A percentile compares a stretch with the other conserved stretches of the same genome.
These are phyloP conservation scores for Solanum ahanhuiri DNA, from an alignment of 257 asterid genomes.

Conservation along the genomic window DNA sequence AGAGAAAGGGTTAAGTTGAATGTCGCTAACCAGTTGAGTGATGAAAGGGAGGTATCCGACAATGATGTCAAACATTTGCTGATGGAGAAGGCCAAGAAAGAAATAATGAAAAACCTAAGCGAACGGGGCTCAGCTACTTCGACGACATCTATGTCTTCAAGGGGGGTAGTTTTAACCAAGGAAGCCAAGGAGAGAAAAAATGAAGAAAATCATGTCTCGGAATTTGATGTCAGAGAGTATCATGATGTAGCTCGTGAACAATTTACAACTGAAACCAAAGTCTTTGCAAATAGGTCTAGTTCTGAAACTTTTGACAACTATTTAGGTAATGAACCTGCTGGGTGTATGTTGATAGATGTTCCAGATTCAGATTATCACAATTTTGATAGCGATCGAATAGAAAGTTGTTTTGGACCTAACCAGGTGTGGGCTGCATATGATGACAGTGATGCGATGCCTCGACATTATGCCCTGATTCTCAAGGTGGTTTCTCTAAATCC, in stretches of 20 bases:
- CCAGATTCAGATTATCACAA: constrained; percentile 43
- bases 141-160: constrained; percentile 10
- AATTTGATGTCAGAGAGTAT: constrained; percentile 3
- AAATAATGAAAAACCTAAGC: constrained; percentile 24
- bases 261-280: constrained; percentile 7
- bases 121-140: constrained; percentile 15
- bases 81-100: constrained; percentile 48
- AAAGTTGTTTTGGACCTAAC: constrained; percentile 33
- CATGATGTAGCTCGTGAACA: constrained; percentile 16
- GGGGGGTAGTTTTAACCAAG: constrained; percentile 4
- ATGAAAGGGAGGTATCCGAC: constrained; percentile 1
- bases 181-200: constrained; percentile 13
- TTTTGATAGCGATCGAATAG: constrained; percentile 40
- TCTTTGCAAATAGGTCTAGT: constrained; percentile 4
- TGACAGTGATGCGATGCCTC: constrained; percentile 69
- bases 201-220: neutral
- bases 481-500: constrained; percentile 48
- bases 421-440: constrained; percentile 78
- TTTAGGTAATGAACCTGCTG: constrained; percentile 8
- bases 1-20: neutral
- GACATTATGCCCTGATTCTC: constrained; percentile 51
- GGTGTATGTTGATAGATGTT: constrained; percentile 27
- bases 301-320: neutral
- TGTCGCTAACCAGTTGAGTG: constrained; percentile 9
- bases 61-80: constrained; percentile 29